Percentiles rank a stretch among this genome's conserved stretches.
Evolutionary conservation across 495 filamentous ascomycete species (phyloP).

Genomic region (Xylaria cubensis): DNA sequence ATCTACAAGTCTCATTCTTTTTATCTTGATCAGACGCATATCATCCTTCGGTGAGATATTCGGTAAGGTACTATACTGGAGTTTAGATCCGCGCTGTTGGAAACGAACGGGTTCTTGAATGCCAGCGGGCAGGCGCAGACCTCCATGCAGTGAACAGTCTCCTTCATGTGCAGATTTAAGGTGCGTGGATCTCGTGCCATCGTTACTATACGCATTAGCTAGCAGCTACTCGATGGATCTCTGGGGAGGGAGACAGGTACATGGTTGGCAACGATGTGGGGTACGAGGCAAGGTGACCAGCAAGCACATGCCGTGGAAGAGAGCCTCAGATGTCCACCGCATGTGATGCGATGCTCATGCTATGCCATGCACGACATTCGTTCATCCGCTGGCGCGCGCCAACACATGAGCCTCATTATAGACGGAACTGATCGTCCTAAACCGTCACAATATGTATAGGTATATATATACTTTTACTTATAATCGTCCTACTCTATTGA

Average conservation of each 20-base stretch:
- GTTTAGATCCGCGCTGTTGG: slow-evolving; percentile 41
- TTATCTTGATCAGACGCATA: neutral
- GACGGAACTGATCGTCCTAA: slow-evolving; percentile 19
- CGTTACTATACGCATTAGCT: slow-evolving; percentile 33
- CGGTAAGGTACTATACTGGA: slow-evolving; percentile 25
- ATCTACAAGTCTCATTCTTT: neutral
- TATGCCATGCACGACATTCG: slow-evolving; percentile 42
- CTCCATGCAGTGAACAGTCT: slow-evolving; percentile 36
- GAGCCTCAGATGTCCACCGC: slow-evolving; percentile 43
- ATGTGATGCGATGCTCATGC: slow-evolving; percentile 40
- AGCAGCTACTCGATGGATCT: slow-evolving; percentile 30
- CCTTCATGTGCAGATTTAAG: slow-evolving; percentile 17
- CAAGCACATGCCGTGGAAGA: slow-evolving; percentile 39
- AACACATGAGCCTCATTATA: slow-evolving; percentile 28
- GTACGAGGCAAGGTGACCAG: slow-evolving; percentile 38
- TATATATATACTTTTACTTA: too few species aligned
- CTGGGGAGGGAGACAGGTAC: slow-evolving; percentile 17
- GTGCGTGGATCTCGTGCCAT: slow-evolving; percentile 44
- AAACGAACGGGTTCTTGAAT: slow-evolving; percentile 26
- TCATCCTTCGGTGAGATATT: slow-evolving; percentile 7
- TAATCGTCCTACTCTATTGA: neutral
- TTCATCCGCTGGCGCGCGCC: slow-evolving; percentile 24
- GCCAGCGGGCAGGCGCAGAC: slow-evolving; percentile 39
- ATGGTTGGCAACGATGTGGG: slow-evolving; percentile 30
- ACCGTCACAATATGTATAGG: neutral